Percentiles rank a stretch among this genome's conserved stretches.
These are phyloP conservation scores for Sambucus nigra DNA, from an alignment of 129 eudicot genomes.

Conservation along the genomic window DNA sequence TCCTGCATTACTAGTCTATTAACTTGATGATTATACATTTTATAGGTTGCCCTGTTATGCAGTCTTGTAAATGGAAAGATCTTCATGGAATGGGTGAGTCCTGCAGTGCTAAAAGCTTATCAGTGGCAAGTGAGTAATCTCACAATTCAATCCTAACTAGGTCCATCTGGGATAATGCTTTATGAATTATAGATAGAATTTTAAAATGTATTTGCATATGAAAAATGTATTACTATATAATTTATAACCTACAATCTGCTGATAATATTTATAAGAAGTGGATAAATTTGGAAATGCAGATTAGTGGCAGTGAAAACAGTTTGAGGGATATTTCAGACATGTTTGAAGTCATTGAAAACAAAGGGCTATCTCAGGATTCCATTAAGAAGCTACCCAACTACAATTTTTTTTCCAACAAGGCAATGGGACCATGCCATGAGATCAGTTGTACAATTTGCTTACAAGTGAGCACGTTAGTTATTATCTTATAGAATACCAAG, in stretches of 20 bases:
- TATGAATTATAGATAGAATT: too few relatives aligned
- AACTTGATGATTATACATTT: not conserved
- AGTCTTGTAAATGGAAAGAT: conserved; percentile 80
- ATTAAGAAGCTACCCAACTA: conserved; percentile 39
- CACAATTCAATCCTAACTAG: not conserved
- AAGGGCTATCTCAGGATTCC: conserved; percentile 42
- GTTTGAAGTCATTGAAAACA: conserved; percentile 31
- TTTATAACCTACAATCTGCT: too few relatives aligned
- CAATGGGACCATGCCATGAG: conserved; percentile 11
- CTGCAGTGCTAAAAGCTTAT: conserved; percentile 83
- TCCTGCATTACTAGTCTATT: too few relatives aligned
- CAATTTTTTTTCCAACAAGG: conserved; percentile 11
- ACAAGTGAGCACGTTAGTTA: conserved; percentile 14
- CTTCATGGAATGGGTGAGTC: conserved; percentile 75
- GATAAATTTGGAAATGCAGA: conserved; percentile 24
- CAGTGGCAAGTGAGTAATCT: conserved; percentile 62
- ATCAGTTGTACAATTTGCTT: conserved; percentile 50
- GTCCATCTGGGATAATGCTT: not conserved
- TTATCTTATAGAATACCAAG: not conserved
- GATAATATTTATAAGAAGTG: not conserved
- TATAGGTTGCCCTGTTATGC: conserved; percentile 56
- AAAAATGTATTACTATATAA: too few relatives aligned
- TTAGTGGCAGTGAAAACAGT: conserved; percentile 36
- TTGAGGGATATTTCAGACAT: conserved; percentile 43
- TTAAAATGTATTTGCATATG: too few relatives aligned